These are phyloP conservation scores for Ophiostoma tasmaniense DNA, from an alignment of 2,329 filamentous ascomycete genomes.

Conservation along the genomic window DNA sequence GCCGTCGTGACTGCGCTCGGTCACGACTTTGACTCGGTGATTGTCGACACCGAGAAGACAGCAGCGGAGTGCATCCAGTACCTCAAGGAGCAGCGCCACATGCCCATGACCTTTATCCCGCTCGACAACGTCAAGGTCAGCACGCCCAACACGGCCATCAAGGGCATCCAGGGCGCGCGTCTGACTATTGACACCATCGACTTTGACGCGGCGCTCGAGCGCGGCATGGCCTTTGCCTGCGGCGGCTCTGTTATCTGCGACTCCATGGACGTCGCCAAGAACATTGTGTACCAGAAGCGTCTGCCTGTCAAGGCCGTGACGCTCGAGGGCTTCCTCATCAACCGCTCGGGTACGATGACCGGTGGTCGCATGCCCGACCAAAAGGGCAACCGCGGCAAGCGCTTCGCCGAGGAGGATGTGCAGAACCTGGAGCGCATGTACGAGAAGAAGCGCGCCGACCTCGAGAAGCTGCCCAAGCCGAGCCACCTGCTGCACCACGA, in stretches of 20 bases:
- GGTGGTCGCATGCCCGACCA: conserved; percentile 75
- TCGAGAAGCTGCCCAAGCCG: conserved; percentile 69
- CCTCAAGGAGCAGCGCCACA: conserved; percentile 78
- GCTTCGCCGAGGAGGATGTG: conserved; percentile 84
- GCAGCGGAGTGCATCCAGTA: conserved; percentile 92
- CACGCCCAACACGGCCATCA: conserved; percentile 79
- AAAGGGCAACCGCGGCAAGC: conserved; percentile 60
- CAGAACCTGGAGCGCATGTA: conserved; percentile 72
- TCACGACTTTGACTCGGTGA: conserved; percentile 84
- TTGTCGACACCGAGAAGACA: conserved; percentile 92
- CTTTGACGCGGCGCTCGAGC: conserved; percentile 78
- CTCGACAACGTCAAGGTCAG: conserved; percentile 96
- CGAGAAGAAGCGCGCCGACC: conserved; percentile 66
- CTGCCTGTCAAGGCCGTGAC: conserved; percentile 93
- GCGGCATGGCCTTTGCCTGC: conserved; percentile 90
- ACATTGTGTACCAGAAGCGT: conserved; percentile 75
- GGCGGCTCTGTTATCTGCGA: conserved; percentile 94
- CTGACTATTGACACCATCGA: conserved; percentile 94
- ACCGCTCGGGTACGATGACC: conserved; percentile 94
- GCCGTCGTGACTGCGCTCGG: conserved; percentile 89
- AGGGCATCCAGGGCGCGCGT: conserved; percentile 76
- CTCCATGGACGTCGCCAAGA: conserved; percentile 73
- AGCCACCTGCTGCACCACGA: conserved; percentile 70
- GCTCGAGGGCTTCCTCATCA: conserved; percentile 89
- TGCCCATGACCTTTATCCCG: conserved; percentile 89